These are phyloP conservation scores for Pestalotiopsis sp. DNA, from an alignment of 2,329 filamentous ascomycete species.

Conservation along the genomic window DNA sequence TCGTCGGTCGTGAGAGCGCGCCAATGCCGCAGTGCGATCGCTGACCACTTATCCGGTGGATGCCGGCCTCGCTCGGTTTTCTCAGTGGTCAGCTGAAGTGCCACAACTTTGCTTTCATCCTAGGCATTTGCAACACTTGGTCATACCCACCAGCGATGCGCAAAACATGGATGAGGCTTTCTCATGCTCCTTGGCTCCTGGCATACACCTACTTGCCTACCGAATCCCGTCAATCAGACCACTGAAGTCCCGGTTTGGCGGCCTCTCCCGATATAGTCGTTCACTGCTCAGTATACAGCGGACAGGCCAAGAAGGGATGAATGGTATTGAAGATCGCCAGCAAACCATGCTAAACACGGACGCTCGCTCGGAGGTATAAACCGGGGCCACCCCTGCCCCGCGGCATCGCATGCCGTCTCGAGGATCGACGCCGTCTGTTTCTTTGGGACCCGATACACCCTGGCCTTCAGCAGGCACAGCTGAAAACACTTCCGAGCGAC, in stretches of 20 bases:
- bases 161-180: not conserved
- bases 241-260: not conserved
- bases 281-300: not conserved
- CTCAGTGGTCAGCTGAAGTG: not conserved
- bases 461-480: not conserved
- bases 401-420: slow-evolving; percentile 5
- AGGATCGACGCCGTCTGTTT: not conserved
- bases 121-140: not conserved
- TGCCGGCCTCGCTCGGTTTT: not conserved
- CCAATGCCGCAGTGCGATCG: not conserved
- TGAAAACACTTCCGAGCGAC: not conserved
- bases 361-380: not conserved
- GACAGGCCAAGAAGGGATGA: not conserved
- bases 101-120: not conserved
- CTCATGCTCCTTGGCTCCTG: not conserved
- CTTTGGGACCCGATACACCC: not conserved
- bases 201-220: not conserved
- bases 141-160: not conserved
- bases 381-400: not conserved
- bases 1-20: not conserved
- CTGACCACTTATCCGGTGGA: not conserved
- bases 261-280: not conserved
- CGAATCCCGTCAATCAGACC: not conserved
- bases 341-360: not conserved
- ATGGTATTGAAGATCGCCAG: not conserved